Evolutionary conservation across 202 grass and related monocot genomes (phyloP), one percentile per base, ranked within the genome.

Genomic region (Eragrostis tef): DNA sequence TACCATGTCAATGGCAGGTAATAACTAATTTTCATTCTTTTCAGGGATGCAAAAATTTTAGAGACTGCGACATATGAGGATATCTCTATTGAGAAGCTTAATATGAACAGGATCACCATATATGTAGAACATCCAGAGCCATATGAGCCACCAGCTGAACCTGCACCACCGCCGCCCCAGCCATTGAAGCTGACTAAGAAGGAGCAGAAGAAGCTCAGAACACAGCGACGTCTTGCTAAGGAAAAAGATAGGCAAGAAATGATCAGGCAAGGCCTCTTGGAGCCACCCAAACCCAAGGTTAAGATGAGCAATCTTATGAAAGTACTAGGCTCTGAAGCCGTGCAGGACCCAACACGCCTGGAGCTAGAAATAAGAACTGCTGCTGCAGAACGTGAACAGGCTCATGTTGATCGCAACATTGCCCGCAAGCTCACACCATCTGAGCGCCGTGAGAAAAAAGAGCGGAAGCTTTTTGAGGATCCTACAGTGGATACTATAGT

Each of bases 301-400:
- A 98, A 98, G 79, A 98, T 98, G 95, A 98, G 95, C 83, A 98
- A 98, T 85, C 86, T 98, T 71, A 98, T 98, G 95, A 94, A 90
- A 89, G 95, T 98, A 49, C 79, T 98, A 47, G 88, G 79, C 21
- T 84, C 95, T 70, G 95, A 98, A 84, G 95, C 90, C 71, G 94
- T 93, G 47, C 95, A 98, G 79, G 95, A 98, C 43, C 95, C 95
- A 2, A 98, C 95, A 43, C 91, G 91, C 51, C n/a, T 98, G 78
- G 95, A 98, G 64, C 93, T 98, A 88, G 92, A 98, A 86, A 81
- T 94, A 48, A 89, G 92, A 34, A 98, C 84, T 59, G 92, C 92
- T 79, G 92, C 92, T 83, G 92, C 92, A 74, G 95, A 98, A 74
- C 92, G 95, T 63, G 95, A 98, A 56, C 95, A 95, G 81, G 95